Conservation (phyloP, 805 yeast species). For the Yarrowia phangngaensis region DNA sequence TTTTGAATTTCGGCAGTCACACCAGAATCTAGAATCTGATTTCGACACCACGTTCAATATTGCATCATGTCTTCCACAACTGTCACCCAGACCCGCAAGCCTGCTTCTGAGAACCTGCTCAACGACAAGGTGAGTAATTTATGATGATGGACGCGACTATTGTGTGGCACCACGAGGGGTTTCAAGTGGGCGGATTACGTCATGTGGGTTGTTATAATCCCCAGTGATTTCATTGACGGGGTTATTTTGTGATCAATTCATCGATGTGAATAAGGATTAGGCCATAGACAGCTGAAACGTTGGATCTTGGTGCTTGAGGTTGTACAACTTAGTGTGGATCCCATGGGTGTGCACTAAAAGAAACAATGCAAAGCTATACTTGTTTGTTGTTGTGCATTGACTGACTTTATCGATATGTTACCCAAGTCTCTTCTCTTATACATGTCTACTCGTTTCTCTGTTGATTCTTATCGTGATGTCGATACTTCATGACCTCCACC, state of each 20-base stretch:
- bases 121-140: slow-evolving; percentile 40
- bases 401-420: neutral
- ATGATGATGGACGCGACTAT: too few relatives aligned
- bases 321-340: too few relatives aligned
- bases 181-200: too few relatives aligned
- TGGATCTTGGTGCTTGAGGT: too few relatives aligned
- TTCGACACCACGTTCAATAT: slow-evolving; percentile 18
- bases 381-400: neutral
- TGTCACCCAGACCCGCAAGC: slow-evolving; percentile 27
- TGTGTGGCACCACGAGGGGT: too few relatives aligned
- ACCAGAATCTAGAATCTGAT: slow-evolving; percentile 10
- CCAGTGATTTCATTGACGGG: too few relatives aligned
- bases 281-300: too few relatives aligned
- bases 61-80: slow-evolving; percentile 28
- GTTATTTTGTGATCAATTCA: too few relatives aligned
- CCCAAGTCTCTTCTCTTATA: neutral
- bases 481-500: neutral
- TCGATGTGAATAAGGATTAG: too few relatives aligned
- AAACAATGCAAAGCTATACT: too few relatives aligned
- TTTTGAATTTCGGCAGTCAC: slow-evolving; percentile 7
- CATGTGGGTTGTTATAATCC: too few relatives aligned
- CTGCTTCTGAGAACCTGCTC: slow-evolving; percentile 37
- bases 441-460: neutral
- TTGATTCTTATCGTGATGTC: neutral
- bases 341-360: too few relatives aligned